Conservation (phyloP, 371 early-diverging fungal species). For the Apophysomyces variabilis region DNA sequence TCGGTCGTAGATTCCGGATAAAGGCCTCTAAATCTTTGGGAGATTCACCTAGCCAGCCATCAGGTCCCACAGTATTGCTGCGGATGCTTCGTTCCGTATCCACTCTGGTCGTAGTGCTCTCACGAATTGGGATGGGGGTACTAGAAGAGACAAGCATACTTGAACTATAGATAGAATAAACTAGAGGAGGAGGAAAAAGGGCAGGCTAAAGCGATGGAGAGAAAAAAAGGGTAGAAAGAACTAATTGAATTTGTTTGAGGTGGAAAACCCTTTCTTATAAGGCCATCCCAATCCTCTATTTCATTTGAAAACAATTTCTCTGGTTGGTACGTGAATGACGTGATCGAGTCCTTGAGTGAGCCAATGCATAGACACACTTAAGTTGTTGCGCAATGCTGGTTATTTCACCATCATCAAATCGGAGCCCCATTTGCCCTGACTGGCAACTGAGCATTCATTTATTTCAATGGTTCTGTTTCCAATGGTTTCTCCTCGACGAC, state of each 20-base stretch:
- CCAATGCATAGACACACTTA: not conserved
- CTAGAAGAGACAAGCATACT: slow-evolving; percentile 1
- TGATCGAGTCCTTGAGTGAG: slow-evolving; percentile 3
- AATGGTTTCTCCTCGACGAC: too few species aligned
- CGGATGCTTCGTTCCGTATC: slow-evolving; percentile 25
- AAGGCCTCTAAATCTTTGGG: slow-evolving; percentile 18
- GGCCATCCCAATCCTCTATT: not conserved
- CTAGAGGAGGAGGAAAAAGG: not conserved
- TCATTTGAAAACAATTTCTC: not conserved
- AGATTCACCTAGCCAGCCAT: slow-evolving; percentile 22
- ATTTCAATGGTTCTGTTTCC: slow-evolving; percentile 6
- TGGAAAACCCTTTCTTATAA: too few species aligned
- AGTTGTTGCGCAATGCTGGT: not conserved
- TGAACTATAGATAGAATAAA: not conserved
- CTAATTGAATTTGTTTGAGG: too few species aligned
- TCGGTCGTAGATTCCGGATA: slow-evolving; percentile 24
- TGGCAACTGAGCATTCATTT: not conserved
- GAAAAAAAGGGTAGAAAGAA: not conserved
- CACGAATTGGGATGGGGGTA: not conserved
- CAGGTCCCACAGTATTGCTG: slow-evolving; percentile 31
- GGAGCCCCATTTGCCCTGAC: slow-evolving; percentile 5
- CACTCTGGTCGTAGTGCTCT: not conserved
- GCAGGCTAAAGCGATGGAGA: not conserved
- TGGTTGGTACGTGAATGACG: not conserved
- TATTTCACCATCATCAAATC: not conserved